Conservation (phyloP, 73 alveolate species). For the Tetrahymena thermophila region DNA sequence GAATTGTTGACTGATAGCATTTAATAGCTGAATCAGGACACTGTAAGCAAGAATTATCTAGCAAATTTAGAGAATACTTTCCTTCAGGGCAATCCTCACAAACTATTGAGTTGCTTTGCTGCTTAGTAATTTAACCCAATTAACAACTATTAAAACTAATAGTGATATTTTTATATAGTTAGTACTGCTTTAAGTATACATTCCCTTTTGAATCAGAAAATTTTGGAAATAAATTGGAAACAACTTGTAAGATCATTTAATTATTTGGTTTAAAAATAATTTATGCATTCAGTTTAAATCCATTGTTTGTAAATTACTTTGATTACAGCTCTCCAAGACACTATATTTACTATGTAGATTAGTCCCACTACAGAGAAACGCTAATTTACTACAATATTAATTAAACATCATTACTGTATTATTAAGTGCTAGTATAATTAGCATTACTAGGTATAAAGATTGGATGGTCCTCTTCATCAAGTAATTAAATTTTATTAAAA, state of each 20-base stretch:
- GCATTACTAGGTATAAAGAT: neutral
- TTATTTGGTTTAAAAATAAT: neutral
- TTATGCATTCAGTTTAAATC: neutral
- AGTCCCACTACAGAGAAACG: neutral
- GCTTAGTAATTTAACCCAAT: neutral
- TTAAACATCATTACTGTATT: neutral
- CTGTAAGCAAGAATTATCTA: neutral
- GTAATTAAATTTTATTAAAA: too few species aligned
- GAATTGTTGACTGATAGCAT: neutral
- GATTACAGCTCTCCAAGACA: neutral
- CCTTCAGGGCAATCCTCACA: neutral
- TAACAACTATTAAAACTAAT: neutral
- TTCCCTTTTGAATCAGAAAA: neutral
- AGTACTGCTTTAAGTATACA: too few species aligned
- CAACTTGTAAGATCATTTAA: neutral
- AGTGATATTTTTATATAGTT: neutral
- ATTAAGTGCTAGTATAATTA: too few species aligned
- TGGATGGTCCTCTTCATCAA: neutral
- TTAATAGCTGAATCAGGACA: neutral
- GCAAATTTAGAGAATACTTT: neutral
- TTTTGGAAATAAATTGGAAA: neutral
- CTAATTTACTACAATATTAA: neutral
- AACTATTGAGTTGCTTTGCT: neutral
- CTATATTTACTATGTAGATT: too few species aligned
- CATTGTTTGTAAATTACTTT: neutral